phyloP scores from a whole-genome alignment of 75 land plant genomes.

The Cupressus sempervirens region DNA sequence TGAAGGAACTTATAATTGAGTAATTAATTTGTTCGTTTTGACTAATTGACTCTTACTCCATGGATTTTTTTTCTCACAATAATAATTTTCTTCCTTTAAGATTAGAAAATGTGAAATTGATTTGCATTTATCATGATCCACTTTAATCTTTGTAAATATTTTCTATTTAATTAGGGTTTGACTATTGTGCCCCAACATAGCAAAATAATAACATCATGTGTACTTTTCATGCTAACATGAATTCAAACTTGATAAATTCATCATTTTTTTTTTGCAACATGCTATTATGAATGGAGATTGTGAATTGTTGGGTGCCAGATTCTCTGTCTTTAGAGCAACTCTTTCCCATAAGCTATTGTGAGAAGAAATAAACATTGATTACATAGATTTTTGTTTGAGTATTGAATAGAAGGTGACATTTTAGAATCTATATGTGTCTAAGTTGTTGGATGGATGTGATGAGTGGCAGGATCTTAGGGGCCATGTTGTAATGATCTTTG shows the following conservation, averaged over 20 bases:
- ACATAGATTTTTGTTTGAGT: too few species aligned
- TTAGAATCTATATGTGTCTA: too few species aligned
- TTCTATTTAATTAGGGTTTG: neutral
- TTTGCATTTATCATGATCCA: neutral
- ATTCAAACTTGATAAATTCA: neutral
- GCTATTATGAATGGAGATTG: too few species aligned
- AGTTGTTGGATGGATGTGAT: too few species aligned
- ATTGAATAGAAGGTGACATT: too few species aligned
- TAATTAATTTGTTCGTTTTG: neutral
- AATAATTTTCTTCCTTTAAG: neutral
- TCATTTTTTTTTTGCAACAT: too few species aligned
- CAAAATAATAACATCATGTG: neutral
- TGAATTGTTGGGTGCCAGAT: neutral
- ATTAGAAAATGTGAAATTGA: neutral
- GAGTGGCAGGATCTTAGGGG: too few species aligned
- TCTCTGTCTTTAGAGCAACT: neutral
- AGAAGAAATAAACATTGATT: too few species aligned
- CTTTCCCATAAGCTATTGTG: too few species aligned
- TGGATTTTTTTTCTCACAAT: neutral
- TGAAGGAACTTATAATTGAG: neutral
- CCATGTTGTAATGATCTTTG: too few species aligned
- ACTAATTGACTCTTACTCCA: neutral
- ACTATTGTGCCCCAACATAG: neutral
- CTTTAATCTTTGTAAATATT: neutral
- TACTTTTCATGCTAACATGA: neutral